Evolutionary conservation across 208 protist genomes (phyloP), one percentile per base, ranked within the genome.

Genomic region (Angomonas deanei): DNA sequence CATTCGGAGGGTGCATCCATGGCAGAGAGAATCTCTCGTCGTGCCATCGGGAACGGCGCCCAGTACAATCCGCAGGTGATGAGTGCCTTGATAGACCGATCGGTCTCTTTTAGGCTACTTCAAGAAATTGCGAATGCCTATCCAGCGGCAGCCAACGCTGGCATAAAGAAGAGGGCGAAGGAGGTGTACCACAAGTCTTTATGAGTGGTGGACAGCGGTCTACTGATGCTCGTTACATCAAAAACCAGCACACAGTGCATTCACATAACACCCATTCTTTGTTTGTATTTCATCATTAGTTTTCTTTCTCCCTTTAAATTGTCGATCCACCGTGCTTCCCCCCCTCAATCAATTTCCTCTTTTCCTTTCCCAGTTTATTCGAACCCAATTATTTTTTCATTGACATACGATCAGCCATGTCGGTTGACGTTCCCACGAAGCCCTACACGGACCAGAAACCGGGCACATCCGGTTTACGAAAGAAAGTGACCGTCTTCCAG

Each of bases 391-490:
- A 17, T 17, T 39, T 39, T 39, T 17, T 39, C 13, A 17, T 39
- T 39, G 34, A 39, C 5, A 39, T 39, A 17, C 13, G 8, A 17
- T 5, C 10, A 54, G 19, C 30, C 2, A 24, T 42, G 28, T 4
- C 30, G 23, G 21, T n/a, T 23, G 53, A 59, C 2, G 53, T 86
- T 10, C 64, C 82, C 3, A 92, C 82, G 39, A 76, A 69, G 33
- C 72, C 82, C 13, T 88, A 81, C 70, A 54, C 30, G 27, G 97
- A 90, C 50, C 97, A 99, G 76, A 98, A 97, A 73, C 94, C 96
- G 1, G 97, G 97, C 58, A 99, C 97, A 11, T 97, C 87, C 3
- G 96, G 96, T n/a, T 80, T 99, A 33, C 82, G 98, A 39, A 98
- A 99, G 84, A 97, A 96, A 72, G 95, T 98, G 31, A 78, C 66